Base-by-base conservation (phyloP, 2,329 filamentous ascomycete species). In the Fusarium sp. region DNA sequence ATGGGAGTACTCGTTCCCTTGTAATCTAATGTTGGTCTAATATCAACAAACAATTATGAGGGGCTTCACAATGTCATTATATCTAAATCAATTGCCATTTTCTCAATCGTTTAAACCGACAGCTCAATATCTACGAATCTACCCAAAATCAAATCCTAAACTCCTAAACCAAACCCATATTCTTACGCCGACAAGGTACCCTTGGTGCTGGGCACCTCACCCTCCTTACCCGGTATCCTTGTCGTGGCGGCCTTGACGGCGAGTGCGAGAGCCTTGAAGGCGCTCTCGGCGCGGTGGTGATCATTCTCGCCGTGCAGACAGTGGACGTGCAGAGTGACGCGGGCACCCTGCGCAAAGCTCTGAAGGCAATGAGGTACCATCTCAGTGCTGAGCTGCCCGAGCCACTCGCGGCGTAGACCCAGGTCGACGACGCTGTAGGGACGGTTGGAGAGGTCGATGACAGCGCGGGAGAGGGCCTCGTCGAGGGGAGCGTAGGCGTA, bases 351-450 rank as follows among this genome's bases (percentile, higher is more conserved):
- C 43, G 95, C 95, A 82, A 98, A 99, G 84, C 92, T 96, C 86
- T 97, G 90, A 78, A 99, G 82, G 73, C 95, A 97, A 85, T 99
- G 96, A 47, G 95, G 95, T 43, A 99, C 90, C 96, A 99, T 99
- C 87, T 99, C 95, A 75, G 90, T 93, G 84, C 92, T 95, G 73
- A 99, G 85, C 78, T 96, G 94, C 61, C 96, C 96, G 76, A 99
- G 93, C 87, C 94, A 97, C 85, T 98, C 96, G 67, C 96, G 90
- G 85, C 88, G 91, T 66, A 98, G 89, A 11, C 94, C 94, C 12
- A 98, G 86, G 60, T 97, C 90, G 59, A 96, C 88, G 16, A 98
- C 93, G 70, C 88, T 88, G 84, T 90, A 98, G 2, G 96, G 95
- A 0, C 96, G 91, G 83, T 97, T 97, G 62, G 94, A 97, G 34